Conservation (phyloP, 2,329 filamentous ascomycete genomes). For the Hymenoscyphus scutula region DNA sequence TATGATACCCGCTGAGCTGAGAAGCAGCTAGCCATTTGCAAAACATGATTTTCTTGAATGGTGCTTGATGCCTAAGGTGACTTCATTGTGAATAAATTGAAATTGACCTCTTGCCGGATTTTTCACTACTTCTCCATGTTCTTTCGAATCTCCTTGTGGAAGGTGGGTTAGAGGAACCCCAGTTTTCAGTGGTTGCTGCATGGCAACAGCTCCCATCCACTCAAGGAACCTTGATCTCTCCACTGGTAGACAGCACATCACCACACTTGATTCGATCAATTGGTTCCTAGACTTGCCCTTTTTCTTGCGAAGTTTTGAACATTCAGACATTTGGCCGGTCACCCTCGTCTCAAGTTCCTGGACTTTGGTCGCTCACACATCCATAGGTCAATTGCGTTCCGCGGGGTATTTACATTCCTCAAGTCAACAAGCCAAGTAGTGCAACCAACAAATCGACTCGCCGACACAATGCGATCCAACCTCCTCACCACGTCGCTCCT, state of each 20-base stretch:
- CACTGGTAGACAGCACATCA: background rate
- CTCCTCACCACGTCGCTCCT: conserved; percentile 17
- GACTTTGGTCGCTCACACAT: background rate
- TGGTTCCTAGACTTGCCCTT: background rate
- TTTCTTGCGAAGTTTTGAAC: background rate
- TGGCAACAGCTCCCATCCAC: background rate
- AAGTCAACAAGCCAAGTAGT: conserved; percentile 16
- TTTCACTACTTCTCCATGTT: no score
- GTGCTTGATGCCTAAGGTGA: background rate
- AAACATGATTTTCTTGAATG: background rate
- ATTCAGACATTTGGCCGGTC: background rate
- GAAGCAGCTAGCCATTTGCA: background rate
- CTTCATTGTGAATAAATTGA: background rate
- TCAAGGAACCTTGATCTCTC: background rate
- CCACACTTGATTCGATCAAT: conserved; percentile 3
- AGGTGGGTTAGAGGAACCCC: no score
- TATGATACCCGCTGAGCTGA: background rate
- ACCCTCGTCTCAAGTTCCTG: background rate
- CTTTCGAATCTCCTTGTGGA: no score
- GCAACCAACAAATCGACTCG: background rate
- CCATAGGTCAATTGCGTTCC: background rate
- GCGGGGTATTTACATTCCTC: conserved; percentile 7
- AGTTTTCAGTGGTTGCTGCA: background rate
- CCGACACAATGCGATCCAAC: conserved; percentile 24
- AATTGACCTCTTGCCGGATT: no score